A percentile compares a stretch with the other conserved stretches of the same genome.
Evolutionary conservation across 2,329 filamentous ascomycete species (phyloP).

Genomic region (Fusarium pseudoanthophilum): DNA sequence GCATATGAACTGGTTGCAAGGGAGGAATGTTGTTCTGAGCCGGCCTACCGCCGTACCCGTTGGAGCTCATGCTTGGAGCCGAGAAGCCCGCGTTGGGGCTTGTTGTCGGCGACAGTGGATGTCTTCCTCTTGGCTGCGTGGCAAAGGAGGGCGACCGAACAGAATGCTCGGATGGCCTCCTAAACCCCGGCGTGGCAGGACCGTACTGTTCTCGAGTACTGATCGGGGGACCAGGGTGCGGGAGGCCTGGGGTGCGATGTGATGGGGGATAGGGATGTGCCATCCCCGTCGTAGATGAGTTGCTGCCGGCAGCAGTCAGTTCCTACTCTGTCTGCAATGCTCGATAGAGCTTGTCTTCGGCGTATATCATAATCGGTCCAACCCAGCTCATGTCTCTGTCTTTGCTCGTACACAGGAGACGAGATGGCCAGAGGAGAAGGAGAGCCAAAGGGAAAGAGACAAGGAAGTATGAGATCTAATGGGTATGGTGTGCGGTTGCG

Average conservation of each 20-base stretch:
- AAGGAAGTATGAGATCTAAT: background rate
- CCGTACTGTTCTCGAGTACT: conserved; percentile 66
- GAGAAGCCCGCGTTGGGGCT: conserved; percentile 60
- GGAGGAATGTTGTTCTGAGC: conserved; percentile 61
- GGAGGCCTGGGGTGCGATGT: conserved; percentile 60
- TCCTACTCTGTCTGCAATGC: conserved; percentile 17
- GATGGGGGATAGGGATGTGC: conserved; percentile 62
- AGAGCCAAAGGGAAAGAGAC: background rate
- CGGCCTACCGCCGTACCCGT: conserved; percentile 51
- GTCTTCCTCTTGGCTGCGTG: conserved; percentile 57
- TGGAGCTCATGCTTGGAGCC: conserved; percentile 62
- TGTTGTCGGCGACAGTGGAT: conserved; percentile 64
- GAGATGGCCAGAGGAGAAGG: background rate
- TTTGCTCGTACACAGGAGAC: background rate
- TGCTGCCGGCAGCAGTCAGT: conserved; percentile 53
- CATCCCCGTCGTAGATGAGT: conserved; percentile 64
- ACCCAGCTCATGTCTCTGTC: conserved; percentile 5
- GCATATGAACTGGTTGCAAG: conserved; percentile 59
- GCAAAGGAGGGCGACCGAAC: conserved; percentile 64
- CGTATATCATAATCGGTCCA: conserved; percentile 10
- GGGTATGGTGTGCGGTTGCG: conserved; percentile 4
- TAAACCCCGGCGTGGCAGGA: conserved; percentile 61
- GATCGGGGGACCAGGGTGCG: conserved; percentile 61
- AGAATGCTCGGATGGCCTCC: conserved; percentile 61
- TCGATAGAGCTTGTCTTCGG: conserved; percentile 4